phyloP scores from a whole-genome alignment of 768 basidiomycete species.

The Lactarius tabidus region DNA sequence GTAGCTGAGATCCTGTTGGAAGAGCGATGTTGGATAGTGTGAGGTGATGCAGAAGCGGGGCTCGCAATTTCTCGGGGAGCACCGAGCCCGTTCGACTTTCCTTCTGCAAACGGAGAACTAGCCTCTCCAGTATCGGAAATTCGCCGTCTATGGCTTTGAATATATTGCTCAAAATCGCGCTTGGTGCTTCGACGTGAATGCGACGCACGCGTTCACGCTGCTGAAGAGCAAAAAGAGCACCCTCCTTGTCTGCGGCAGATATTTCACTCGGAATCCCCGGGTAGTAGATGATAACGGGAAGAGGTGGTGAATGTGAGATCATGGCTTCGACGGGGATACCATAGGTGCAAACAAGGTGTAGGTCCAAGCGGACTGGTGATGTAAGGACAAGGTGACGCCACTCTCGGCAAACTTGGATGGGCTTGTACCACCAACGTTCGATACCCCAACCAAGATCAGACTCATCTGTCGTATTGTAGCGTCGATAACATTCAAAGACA shows the following conservation, averaged over 20 bases:
- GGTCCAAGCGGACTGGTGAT: background rate
- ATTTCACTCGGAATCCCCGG: background rate
- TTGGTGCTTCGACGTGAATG: background rate
- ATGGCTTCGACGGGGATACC: background rate
- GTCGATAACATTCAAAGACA: background rate
- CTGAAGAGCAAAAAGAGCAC: background rate
- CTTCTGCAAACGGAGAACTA: background rate
- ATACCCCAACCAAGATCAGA: background rate
- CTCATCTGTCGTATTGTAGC: background rate
- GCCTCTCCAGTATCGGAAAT: background rate
- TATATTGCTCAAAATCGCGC: background rate
- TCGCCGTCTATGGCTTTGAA: background rate
- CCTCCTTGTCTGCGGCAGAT: background rate
- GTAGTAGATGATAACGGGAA: background rate
- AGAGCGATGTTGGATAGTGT: background rate
- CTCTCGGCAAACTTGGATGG: background rate
- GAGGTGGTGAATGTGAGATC: background rate
- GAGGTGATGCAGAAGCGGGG: background rate
- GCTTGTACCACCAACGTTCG: conserved; percentile 7
- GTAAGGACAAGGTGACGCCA: background rate
- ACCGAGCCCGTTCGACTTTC: background rate
- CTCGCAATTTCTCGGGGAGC: background rate
- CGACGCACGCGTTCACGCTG: background rate
- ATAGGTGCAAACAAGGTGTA: background rate
- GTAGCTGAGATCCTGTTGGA: conserved; percentile 1